Evolutionary conservation across 768 basidiomycete genomes (phyloP).

Genomic region (Fomitopsis pulvina): DNA sequence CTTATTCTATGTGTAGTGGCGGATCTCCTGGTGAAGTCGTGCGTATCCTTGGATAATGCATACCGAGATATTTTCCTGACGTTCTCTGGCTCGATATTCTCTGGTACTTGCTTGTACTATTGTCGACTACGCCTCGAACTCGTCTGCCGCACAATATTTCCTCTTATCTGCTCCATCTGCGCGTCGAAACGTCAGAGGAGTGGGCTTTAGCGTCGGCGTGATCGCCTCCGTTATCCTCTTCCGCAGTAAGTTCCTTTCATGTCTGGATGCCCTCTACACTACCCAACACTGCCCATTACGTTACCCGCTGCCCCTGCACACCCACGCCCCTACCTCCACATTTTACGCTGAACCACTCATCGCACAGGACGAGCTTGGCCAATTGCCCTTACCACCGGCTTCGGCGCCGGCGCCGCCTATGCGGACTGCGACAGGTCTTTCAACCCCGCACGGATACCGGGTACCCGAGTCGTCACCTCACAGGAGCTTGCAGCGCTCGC

Average conservation of each 20-base stretch:
- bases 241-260: constrained; percentile 57
- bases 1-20: constrained; percentile 40
- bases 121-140: background rate
- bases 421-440: constrained; percentile 91
- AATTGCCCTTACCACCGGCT: constrained; percentile 78
- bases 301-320: background rate
- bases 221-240: constrained; percentile 87
- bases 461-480: constrained; percentile 59
- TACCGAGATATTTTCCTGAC: too few relatives aligned
- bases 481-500: constrained; percentile 14
- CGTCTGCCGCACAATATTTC: background rate
- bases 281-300: background rate
- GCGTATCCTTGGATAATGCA: constrained; percentile 23
- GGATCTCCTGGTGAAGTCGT: constrained; percentile 85
- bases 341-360: background rate
- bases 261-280: background rate
- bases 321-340: background rate
- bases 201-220: constrained; percentile 86
- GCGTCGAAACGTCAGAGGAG: constrained; percentile 45
- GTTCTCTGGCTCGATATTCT: background rate
- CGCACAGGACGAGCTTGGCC: constrained; percentile 85
- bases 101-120: background rate
- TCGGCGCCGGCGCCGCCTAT: constrained; percentile 82
- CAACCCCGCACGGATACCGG: constrained; percentile 85
- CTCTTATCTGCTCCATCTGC: background rate